A percentile compares a stretch with the other conserved stretches of the same genome.
Conservation (phyloP, 139 green algal species). For the Micractinium conductrix region DNA sequence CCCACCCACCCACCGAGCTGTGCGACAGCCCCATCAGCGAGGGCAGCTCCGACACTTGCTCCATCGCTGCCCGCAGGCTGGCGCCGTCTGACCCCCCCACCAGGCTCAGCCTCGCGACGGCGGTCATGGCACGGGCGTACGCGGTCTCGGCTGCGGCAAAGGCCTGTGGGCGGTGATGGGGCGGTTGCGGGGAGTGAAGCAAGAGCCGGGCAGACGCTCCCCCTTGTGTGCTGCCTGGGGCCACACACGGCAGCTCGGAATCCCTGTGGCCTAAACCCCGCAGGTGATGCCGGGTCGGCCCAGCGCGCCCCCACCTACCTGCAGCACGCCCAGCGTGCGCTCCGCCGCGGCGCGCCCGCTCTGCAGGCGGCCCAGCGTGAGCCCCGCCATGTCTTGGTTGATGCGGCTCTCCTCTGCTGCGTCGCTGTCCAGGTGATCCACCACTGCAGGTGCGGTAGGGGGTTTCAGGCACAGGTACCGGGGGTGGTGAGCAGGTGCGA, state of each 20-base stretch:
- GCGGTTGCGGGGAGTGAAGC: too few species aligned
- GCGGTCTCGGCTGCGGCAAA: conserved; percentile 48
- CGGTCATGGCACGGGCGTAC: conserved; percentile 43
- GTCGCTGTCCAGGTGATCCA: conserved; percentile 50
- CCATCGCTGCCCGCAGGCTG: conserved; percentile 45
- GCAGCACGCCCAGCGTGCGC: conserved; percentile 55
- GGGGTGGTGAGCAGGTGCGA: too few species aligned
- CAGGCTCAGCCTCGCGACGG: conserved; percentile 38
- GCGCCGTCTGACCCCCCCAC: conserved; percentile 51
- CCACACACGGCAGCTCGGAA: too few species aligned
- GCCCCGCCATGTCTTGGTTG: conserved; percentile 50
- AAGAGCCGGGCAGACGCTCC: too few species aligned
- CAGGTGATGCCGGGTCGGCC: too few species aligned
- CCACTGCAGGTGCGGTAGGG: too few species aligned
- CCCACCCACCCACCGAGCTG: conserved; percentile 7
- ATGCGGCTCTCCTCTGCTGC: conserved; percentile 54
- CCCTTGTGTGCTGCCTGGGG: too few species aligned
- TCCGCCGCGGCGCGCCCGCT: conserved; percentile 43
- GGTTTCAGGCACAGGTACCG: too few species aligned
- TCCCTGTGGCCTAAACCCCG: too few species aligned
- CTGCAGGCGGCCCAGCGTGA: conserved; percentile 50
- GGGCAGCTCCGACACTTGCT: conserved; percentile 47
- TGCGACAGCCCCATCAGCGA: conserved; percentile 38
- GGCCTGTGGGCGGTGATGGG: conserved; percentile 37
- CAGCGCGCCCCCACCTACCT: too few species aligned